Conservation (phyloP, 768 basidiomycete species). For the Gloeopeniophorella convolvens region DNA sequence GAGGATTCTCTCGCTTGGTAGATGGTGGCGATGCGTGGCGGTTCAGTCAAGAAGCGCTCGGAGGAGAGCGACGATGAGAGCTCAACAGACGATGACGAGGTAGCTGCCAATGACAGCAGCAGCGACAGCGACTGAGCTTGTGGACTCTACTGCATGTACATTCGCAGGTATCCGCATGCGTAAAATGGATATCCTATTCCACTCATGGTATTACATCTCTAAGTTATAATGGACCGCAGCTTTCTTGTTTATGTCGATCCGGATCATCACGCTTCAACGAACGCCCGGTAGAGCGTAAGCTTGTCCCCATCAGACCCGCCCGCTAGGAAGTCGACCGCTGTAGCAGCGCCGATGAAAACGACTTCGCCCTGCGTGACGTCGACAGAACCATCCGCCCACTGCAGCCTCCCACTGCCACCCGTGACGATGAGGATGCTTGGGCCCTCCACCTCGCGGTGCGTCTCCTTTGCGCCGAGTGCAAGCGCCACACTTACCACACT, state of each 20-base stretch:
- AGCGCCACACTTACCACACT: slow-evolving; percentile 68
- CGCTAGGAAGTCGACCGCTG: slow-evolving; percentile 41
- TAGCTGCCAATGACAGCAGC: slow-evolving; percentile 43
- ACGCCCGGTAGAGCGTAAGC: slow-evolving; percentile 63
- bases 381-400: slow-evolving; percentile 39
- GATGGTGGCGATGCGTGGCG: slow-evolving; percentile 95
- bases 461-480: slow-evolving; percentile 37
- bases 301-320: slow-evolving; percentile 29
- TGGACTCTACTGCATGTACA: slow-evolving; percentile 2
- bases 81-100: slow-evolving; percentile 44
- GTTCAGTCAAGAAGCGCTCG: slow-evolving; percentile 61
- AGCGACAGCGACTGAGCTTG: slow-evolving; percentile 43
- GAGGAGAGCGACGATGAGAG: slow-evolving; percentile 49
- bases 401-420: slow-evolving; percentile 51
- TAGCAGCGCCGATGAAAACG: slow-evolving; percentile 73
- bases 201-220: background rate
- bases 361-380: slow-evolving; percentile 61
- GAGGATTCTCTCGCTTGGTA: slow-evolving; percentile 96
- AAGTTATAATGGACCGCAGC: background rate
- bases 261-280: slow-evolving; percentile 39
- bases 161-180: background rate
- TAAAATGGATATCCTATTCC: background rate
- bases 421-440: slow-evolving; percentile 84
- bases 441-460: slow-evolving; percentile 61
- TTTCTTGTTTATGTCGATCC: background rate